A percentile compares a stretch with the other conserved stretches of the same genome.
Conservation (phyloP, 257 asterid genomes). For the Anisodus acutangulus region DNA sequence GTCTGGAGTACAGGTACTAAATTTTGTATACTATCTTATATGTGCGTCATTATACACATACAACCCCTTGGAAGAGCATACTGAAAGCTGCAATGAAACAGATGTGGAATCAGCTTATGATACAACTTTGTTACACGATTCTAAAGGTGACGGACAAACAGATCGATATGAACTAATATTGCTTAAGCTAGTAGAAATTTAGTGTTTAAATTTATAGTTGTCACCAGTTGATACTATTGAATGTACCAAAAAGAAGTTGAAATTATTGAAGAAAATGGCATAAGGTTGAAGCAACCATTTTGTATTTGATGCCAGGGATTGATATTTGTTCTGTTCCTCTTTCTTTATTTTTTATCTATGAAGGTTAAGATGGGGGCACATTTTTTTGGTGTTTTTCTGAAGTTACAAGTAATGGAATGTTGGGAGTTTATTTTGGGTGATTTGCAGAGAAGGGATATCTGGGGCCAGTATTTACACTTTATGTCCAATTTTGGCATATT, state of each 20-base stretch:
- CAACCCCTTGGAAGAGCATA: constrained; percentile 58
- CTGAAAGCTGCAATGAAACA: constrained; percentile 30
- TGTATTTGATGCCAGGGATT: background rate
- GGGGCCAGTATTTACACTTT: background rate
- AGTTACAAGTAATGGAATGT: background rate
- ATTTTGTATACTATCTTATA: constrained; percentile 56
- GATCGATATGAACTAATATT: background rate
- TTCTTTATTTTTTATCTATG: background rate
- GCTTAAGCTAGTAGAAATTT: background rate
- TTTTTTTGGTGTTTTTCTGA: background rate
- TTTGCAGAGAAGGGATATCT: background rate
- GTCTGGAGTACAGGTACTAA: constrained; percentile 60
- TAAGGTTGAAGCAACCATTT: background rate
- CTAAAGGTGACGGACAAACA: constrained; percentile 20
- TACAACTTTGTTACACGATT: background rate
- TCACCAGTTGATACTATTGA: background rate
- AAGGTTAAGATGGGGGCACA: background rate
- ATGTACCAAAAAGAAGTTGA: background rate
- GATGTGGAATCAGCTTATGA: constrained; percentile 44
- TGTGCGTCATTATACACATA: constrained; percentile 63
- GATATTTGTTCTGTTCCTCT: background rate
- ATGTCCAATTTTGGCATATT: no score
- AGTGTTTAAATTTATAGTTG: background rate
- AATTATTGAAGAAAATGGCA: background rate
- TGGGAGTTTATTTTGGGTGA: background rate